Evolutionary conservation across 139 green algal genomes (phyloP), one percentile per base, ranked within the genome.

Genomic region (Edaphochlamys debaryana): DNA sequence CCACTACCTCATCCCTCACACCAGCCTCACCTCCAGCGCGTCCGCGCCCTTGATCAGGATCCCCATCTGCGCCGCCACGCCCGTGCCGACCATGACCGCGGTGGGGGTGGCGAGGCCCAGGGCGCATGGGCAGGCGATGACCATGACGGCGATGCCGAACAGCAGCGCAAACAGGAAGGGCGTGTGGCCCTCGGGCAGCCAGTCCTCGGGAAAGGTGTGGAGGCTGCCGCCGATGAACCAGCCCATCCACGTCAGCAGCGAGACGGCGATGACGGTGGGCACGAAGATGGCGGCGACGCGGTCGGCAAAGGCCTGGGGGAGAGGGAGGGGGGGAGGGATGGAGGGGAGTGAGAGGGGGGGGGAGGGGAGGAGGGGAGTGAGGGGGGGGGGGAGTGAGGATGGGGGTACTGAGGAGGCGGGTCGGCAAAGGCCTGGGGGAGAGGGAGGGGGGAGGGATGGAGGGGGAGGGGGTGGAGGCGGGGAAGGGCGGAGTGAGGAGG

Each of bases 61-160:
- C 48, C 96, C 97, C 76, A 95, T 54, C 36, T 85, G 64, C 30
- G 95, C 94, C 34, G 93, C 95, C 34, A 98, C 90, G 19, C 93
- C 95, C 23, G 96, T 98, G 62, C 79, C 95, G 41, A 99, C 96
- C 97, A 99, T 99, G 54, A 99, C 96, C 2, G 97, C 97, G 3
- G 97, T 99, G 60, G 97, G 97, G 19, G 97, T 99, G 68, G 97
- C 97, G 38, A 99, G 93, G 4, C 97, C 95, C 71, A 98, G 92
- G 4, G 94, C 97, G 89, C 97, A 99, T 72, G 97, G 97, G 93
- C 97, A 99, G 62, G 97, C 97, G 62, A 99, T 98, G 52, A 99
- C 97, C 58, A 99, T 83, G 70, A 99, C 97, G 2, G 94, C 87
- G 70, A 99, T 98, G 78, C 92, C 97, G 82, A 99, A 98, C 42